Percentiles rank a stretch among this genome's conserved stretches.
Conservation (phyloP, 257 asterid genomes). For the Jaltomata sinuosa region DNA sequence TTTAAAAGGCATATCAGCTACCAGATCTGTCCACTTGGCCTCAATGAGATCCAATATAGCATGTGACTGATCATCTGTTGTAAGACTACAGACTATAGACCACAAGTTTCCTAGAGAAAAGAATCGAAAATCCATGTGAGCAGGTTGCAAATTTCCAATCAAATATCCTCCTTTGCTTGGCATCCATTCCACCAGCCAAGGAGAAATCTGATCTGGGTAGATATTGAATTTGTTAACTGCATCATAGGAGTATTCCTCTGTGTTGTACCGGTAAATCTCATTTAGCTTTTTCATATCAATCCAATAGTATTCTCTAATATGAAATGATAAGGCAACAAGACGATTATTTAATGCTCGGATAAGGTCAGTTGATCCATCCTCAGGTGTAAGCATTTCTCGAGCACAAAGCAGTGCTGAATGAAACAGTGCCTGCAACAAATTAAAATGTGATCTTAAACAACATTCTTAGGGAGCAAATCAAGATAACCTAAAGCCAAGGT, state of each 20-base stretch:
- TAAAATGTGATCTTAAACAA: neutral
- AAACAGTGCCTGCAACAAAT: slow-evolving; percentile 48
- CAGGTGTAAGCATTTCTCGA: slow-evolving; percentile 67
- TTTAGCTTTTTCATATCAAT: slow-evolving; percentile 57
- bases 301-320: slow-evolving; percentile 72
- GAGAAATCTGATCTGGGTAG: slow-evolving; percentile 72
- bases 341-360: slow-evolving; percentile 62
- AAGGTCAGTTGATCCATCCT: slow-evolving; percentile 63
- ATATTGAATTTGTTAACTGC: slow-evolving; percentile 72
- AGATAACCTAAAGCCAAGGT: neutral
- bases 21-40: slow-evolving; percentile 69
- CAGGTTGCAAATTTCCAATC: slow-evolving; percentile 70
- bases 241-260: slow-evolving; percentile 72
- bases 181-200: slow-evolving; percentile 78
- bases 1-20: slow-evolving; percentile 66
- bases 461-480: neutral
- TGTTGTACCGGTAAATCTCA: slow-evolving; percentile 70
- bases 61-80: slow-evolving; percentile 50
- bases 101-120: slow-evolving; percentile 69
- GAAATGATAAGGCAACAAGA: slow-evolving; percentile 65
- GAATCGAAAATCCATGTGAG: slow-evolving; percentile 79
- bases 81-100: slow-evolving; percentile 55
- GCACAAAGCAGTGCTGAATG: slow-evolving; percentile 64
- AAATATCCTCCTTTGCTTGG: slow-evolving; percentile 64
- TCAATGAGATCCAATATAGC: slow-evolving; percentile 64